Base-by-base conservation (phyloP, 1,139 yeast species). In the Kazachstania sp. region DNA sequence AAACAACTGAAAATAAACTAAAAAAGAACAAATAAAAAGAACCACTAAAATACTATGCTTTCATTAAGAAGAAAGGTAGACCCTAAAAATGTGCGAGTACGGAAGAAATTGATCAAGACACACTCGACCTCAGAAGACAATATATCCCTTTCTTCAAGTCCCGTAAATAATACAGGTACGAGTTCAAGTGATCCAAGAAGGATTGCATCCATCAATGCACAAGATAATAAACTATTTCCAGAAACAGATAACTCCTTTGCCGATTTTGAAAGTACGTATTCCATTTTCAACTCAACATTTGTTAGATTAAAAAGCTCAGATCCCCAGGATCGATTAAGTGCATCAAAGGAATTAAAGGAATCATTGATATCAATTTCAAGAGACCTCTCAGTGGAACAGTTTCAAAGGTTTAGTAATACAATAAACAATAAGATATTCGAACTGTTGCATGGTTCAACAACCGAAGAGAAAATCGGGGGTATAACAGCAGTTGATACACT, bases 371-470 rank as follows among this genome's bases (percentile, higher is more conserved):
- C 86, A 0, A 74, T 84, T 18, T 84, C 92, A 2, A 72, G 95
- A 48, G 95, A 87, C 48, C 71, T 74, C 18, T 78, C 92, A 0
- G 75, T 84, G 0, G 96, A 87, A 61, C 92, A 84, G 57, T 80
- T 86, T 59, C 79, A 85, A 50, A 69, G 88, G 40, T 85, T 85
- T 65, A 86, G 85, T 65, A 87, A 85, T 62, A 94, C 84, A 52
- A 83, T 92, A 53, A 88, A 90, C 69, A 86, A 87, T 61, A 79
- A 85, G 51, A 86, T 92, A 31, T 90, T 87, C 64, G 96, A 86
- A 62, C 72, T 88, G 46, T 77, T 88, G 44, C 88, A 87, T 56
- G 80, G 92, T 11, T 77, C 80, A 12, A 92, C 84, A 55, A 70
- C 82, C 1, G 68, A 74, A 31, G 88, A 84, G 54, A 82, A 86